phyloP scores from a whole-genome alignment of 495 filamentous ascomycete species.

The Cercophora sp. region DNA sequence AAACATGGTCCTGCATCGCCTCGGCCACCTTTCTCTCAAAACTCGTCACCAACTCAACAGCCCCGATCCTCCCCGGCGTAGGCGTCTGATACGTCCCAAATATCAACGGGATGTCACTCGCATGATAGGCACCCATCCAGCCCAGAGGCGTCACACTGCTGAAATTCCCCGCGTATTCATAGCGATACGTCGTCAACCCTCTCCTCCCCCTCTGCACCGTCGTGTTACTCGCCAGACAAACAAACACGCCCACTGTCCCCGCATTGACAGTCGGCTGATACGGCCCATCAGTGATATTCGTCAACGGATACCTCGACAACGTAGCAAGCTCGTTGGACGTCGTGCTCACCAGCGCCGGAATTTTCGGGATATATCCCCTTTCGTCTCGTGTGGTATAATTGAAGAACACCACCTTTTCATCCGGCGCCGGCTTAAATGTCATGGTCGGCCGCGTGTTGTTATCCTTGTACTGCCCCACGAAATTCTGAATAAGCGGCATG shows the following conservation, averaged over 20 bases:
- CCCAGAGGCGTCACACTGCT: slow-evolving; percentile 36
- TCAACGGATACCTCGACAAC: slow-evolving; percentile 32
- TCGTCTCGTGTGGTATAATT: slow-evolving; percentile 39
- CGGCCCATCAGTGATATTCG: slow-evolving; percentile 30
- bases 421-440: slow-evolving; percentile 39
- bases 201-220: slow-evolving; percentile 19
- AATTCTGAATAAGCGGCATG: slow-evolving; percentile 34
- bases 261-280: slow-evolving; percentile 28
- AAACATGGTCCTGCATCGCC: slow-evolving; percentile 40
- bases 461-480: slow-evolving; percentile 37
- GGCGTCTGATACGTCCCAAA: slow-evolving; percentile 37
- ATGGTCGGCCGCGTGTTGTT: slow-evolving; percentile 29
- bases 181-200: slow-evolving; percentile 45
- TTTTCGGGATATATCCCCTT: slow-evolving; percentile 19
- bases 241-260: slow-evolving; percentile 31
- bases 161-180: slow-evolving; percentile 48
- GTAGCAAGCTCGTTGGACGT: slow-evolving; percentile 40
- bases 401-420: slow-evolving; percentile 38
- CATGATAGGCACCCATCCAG: slow-evolving; percentile 53
- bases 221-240: slow-evolving; percentile 36
- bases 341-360: slow-evolving; percentile 39
- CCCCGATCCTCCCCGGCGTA: slow-evolving; percentile 16
- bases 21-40: slow-evolving; percentile 34
- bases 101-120: slow-evolving; percentile 41
- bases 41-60: slow-evolving; percentile 22